Percentiles rank a stretch among this genome's conserved stretches.
phyloP scores from a whole-genome alignment of 257 asterid species.

The Solanum habrochaites region DNA sequence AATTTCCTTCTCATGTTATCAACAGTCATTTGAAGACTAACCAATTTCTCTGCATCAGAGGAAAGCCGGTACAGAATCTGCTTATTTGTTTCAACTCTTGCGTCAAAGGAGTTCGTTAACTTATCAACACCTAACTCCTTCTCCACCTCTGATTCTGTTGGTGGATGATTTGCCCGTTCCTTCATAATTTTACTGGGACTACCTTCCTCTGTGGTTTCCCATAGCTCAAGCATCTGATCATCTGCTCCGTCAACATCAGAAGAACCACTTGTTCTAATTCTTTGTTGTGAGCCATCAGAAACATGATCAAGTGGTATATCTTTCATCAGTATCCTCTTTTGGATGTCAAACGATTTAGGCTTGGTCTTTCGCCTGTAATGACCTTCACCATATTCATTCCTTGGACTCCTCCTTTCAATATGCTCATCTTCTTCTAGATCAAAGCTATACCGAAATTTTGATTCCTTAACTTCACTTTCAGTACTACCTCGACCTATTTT shows the following conservation, averaged over 20 bases:
- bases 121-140: slow-evolving; percentile 59
- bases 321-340: slow-evolving; percentile 46
- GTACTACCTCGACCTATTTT: slow-evolving; percentile 8
- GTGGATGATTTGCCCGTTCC: slow-evolving; percentile 24
- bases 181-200: slow-evolving; percentile 21
- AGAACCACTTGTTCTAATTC: slow-evolving; percentile 15
- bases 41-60: slow-evolving; percentile 55
- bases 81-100: slow-evolving; percentile 25
- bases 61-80: slow-evolving; percentile 53
- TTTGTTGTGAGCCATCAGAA: slow-evolving; percentile 26
- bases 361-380: slow-evolving; percentile 30
- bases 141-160: slow-evolving; percentile 58
- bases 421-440: slow-evolving; percentile 21
- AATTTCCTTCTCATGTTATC: slow-evolving; percentile 39
- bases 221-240: slow-evolving; percentile 71
- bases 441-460: slow-evolving; percentile 25
- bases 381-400: slow-evolving; percentile 16
- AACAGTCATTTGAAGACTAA: slow-evolving; percentile 36
- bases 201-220: slow-evolving; percentile 21
- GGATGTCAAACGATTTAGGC: slow-evolving; percentile 27
- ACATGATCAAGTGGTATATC: slow-evolving; percentile 83
- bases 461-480: slow-evolving; percentile 26
- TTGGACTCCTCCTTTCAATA: slow-evolving; percentile 4
- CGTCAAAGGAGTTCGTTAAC: slow-evolving; percentile 18
- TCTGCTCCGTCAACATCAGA: slow-evolving; percentile 18